Base-by-base conservation (phyloP, 2,329 filamentous ascomycete genomes). In the Pyrenochaeta sp. region DNA sequence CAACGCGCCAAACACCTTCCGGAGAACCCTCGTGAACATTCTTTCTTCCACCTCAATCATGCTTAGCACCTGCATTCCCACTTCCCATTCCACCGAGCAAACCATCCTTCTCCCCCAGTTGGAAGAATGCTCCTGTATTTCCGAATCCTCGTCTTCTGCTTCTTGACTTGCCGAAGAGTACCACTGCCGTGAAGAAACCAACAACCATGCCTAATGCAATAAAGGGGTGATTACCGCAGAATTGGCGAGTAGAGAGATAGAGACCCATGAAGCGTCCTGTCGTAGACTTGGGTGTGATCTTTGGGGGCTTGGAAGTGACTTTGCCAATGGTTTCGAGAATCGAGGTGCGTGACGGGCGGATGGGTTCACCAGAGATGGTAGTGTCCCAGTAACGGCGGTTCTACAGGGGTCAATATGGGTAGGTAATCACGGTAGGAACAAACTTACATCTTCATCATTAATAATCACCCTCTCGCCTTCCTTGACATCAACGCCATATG, bases 381-480 rank as follows among this genome's bases (percentile, higher is more conserved):
- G 84, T 87, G 72, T 99, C 95, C 95, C 95, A 99, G 80, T 96
- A 99, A 61, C 90, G 88, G 66, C 91, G 92, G 79, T 91, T 92
- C 91, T 96, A 35, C 21, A 7, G 2, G 36, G 18, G 49, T 63
- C 46, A 65, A 53, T 48, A 49, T 12, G 21, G 30, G 31, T 43
- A 9, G 30, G 23, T 20, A 45, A 14, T 12, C 10, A 35, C n/a
- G 31, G 23, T 15, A 31, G 31, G 20, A 6, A 7, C 33, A 49
- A 54, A 83, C 91, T 89, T 82, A 96, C 92, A 75, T 96, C 92
- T 81, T 98, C 91, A 67, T 99, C 95, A 64, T 97, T 97, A 78
- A 99, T 95, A 54, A 99, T 90, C 49, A 99, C 91, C 58, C 91
- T 87, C 75, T 98, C 95, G 42, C 94, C 93, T 58, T 95, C 88